Percentiles rank a stretch among this genome's conserved stretches.
Conservation (phyloP, 345 rosid species). For the Hirschfeldia incana region DNA sequence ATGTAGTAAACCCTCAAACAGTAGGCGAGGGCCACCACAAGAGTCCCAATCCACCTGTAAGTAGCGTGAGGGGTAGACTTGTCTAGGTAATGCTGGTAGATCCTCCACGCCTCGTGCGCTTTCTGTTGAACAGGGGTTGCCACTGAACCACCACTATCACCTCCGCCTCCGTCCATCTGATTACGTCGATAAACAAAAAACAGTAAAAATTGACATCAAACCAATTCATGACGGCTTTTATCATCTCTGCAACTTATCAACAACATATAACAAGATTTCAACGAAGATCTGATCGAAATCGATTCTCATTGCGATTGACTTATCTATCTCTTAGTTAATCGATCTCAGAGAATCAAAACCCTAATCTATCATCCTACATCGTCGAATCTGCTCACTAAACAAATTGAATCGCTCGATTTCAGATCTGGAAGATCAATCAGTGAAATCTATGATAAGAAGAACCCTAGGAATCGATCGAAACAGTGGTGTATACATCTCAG, state of each 20-base stretch:
- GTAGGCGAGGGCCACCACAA: slow-evolving; percentile 52
- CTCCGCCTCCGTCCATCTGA: slow-evolving; percentile 78
- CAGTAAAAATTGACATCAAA: slow-evolving; percentile 1
- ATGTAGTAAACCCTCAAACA: slow-evolving; percentile 65
- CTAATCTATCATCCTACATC: background rate
- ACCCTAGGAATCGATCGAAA: slow-evolving; percentile 11
- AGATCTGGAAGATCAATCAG: slow-evolving; percentile 23
- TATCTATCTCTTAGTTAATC: slow-evolving; percentile 6
- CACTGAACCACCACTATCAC: slow-evolving; percentile 48
- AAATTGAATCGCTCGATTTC: background rate
- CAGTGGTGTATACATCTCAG: background rate
- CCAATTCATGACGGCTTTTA: background rate
- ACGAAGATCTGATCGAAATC: slow-evolving; percentile 11
- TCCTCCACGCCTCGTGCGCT: slow-evolving; percentile 75
- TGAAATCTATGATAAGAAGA: background rate
- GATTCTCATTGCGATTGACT: background rate
- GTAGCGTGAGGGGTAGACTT: slow-evolving; percentile 78
- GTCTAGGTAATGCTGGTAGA: slow-evolving; percentile 84
- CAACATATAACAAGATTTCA: background rate
- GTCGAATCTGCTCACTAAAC: background rate
- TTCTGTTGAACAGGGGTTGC: slow-evolving; percentile 67
- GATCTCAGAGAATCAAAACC: slow-evolving; percentile 13
- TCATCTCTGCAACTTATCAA: background rate
- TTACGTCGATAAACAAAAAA: background rate
- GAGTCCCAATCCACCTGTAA: slow-evolving; percentile 88